These are phyloP conservation scores for Rosa lucieae DNA, from an alignment of 306 rosid genomes.

Conservation along the genomic window DNA sequence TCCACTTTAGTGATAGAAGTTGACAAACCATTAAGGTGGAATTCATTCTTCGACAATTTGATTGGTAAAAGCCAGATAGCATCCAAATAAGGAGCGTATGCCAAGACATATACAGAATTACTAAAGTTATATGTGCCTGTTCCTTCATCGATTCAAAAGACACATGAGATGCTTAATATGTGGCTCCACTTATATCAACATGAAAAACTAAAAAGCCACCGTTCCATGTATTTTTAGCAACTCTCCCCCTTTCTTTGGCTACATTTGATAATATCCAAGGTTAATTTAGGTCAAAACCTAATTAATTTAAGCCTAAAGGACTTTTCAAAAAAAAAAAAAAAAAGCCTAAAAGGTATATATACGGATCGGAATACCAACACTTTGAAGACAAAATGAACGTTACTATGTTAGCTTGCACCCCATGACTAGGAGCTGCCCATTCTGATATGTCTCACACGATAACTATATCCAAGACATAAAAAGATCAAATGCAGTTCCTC, in stretches of 20 bases:
- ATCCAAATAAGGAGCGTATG: too few species aligned
- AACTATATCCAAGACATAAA: conserved; percentile 39
- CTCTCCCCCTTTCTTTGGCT: neutral
- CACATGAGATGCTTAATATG: neutral
- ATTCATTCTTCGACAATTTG: too few species aligned
- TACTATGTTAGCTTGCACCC: conserved; percentile 34
- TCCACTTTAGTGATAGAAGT: too few species aligned
- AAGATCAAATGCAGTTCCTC: conserved; percentile 46
- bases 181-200: neutral
- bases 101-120: too few species aligned
- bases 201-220: neutral
- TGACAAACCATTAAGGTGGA: too few species aligned
- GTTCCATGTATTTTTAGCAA: neutral
- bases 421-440: conserved; percentile 62
- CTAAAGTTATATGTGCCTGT: neutral
- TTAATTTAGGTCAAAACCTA: neutral
- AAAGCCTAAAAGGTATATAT: neutral
- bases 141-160: neutral
- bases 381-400: conserved; percentile 13
- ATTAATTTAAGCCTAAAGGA: neutral
- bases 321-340: too few species aligned
- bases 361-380: neutral
- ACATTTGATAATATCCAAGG: neutral
- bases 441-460: conserved; percentile 48
- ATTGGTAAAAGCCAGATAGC: too few species aligned